Conservation (phyloP, 805 yeast genomes). For the Candida nemodendra region DNA sequence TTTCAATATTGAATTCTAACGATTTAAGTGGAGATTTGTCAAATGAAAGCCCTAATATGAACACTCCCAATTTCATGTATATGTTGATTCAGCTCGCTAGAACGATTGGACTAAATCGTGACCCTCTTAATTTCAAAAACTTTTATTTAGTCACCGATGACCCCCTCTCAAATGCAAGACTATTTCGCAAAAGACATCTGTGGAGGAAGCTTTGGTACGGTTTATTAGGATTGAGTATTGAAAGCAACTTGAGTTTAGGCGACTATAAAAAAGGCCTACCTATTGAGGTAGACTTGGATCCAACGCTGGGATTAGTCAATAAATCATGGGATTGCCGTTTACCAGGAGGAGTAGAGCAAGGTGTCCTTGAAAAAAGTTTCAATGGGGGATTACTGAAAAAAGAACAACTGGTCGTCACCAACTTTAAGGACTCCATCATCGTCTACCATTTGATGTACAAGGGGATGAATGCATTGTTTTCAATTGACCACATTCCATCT, state of each 20-base stretch:
- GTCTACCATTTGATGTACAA: constrained; percentile 43
- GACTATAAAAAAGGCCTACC: constrained; percentile 37
- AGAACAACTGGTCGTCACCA: constrained; percentile 48
- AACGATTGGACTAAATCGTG: constrained; percentile 48
- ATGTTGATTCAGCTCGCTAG: constrained; percentile 44
- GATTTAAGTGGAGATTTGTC: constrained; percentile 37
- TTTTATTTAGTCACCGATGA: constrained; percentile 31
- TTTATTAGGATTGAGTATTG: constrained; percentile 32
- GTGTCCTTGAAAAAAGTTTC: constrained; percentile 35
- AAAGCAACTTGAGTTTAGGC: constrained; percentile 36
- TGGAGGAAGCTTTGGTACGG: constrained; percentile 43
- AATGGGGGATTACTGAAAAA: constrained; percentile 28
- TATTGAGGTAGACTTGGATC: constrained; percentile 37
- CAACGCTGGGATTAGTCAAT: constrained; percentile 33
- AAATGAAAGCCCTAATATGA: constrained; percentile 36
- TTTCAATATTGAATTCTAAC: constrained; percentile 24
- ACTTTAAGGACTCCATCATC: constrained; percentile 45
- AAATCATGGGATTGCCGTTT: constrained; percentile 37
- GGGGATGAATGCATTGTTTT: constrained; percentile 38
- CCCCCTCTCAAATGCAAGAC: constrained; percentile 29
- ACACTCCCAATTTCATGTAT: constrained; percentile 34
- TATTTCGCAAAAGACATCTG: constrained; percentile 35
- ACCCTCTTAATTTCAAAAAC: constrained; percentile 42
- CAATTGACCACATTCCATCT: constrained; percentile 36
- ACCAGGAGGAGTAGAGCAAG: constrained; percentile 39